Evolutionary conservation across 371 early-diverging fungal species (phyloP).

Genomic region (Zopfochytrium polystomum): DNA sequence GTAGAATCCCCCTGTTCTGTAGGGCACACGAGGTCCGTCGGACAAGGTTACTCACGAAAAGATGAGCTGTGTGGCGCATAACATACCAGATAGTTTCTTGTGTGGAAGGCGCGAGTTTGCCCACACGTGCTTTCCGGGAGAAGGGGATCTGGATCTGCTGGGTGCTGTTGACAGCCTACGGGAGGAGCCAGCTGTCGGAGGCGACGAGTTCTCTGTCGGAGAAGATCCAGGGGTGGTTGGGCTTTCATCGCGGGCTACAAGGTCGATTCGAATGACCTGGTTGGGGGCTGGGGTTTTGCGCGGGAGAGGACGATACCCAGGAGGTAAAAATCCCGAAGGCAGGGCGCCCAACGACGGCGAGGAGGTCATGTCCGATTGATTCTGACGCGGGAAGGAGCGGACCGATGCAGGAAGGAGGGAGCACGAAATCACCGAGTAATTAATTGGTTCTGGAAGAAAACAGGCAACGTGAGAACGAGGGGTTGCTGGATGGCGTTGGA

Average conservation of each 20-base stretch:
- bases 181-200: background rate
- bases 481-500: background rate
- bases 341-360: slow-evolving; percentile 3
- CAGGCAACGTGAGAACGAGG: background rate
- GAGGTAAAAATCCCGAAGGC: background rate
- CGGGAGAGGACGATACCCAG: background rate
- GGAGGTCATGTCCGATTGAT: background rate
- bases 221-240: background rate
- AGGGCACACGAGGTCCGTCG: too few relatives aligned
- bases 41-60: too few relatives aligned
- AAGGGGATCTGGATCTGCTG: too few relatives aligned
- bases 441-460: background rate
- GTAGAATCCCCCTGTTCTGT: too few relatives aligned
- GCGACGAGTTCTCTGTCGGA: slow-evolving; percentile 1
- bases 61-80: too few relatives aligned
- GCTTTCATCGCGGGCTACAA: background rate
- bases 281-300: slow-evolving; percentile 12
- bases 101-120: slow-evolving; percentile 13
- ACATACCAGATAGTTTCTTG: slow-evolving; percentile 12
- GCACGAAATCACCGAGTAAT: too few relatives aligned
- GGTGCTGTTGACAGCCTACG: slow-evolving; percentile 3
- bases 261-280: background rate
- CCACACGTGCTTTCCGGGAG: slow-evolving; percentile 5
- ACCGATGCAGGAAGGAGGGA: too few relatives aligned
- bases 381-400: background rate